Evolutionary conservation across 2,329 filamentous ascomycete species (phyloP), one percentile per base, ranked within the genome.

Genomic region (Microcera coccophila): DNA sequence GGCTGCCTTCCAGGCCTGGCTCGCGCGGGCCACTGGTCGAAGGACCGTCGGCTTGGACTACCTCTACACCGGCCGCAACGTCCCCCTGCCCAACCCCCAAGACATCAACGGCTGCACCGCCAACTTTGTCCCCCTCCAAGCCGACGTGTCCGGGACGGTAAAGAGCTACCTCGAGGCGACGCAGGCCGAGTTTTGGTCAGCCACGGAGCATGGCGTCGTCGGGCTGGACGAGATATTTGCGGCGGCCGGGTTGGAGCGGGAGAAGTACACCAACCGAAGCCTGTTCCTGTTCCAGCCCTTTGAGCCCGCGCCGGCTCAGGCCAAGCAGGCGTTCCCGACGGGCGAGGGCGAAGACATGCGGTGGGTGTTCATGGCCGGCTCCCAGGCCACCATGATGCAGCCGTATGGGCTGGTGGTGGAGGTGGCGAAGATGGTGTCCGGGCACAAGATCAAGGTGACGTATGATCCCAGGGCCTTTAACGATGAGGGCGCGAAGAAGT

Each of bases 51-150:
- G 44, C 10, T 62, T 62, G 36, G 64, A 67, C 50, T 61, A 68
- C 53, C 62, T 68, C 32, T 44, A 62, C 38, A 66, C 59, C 2
- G 65, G 66, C 15, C 64, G 66, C 44, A 68, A 68, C 48, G 60
- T 67, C 17, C 58, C 59, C 21, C 46, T 67, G 21, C 51, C 48
- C 22, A 52, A 65, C 38, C 62, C 66, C 4, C 65, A 69, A 39
- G 44, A 44, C 24, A 63, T 68, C 51, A 63, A 64, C 47, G 65
- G 66, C 16, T 63, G 57, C 2, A 57, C 57, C 33, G 65, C 65
- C 20, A 66, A 68, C 50, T 68, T 69, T 45, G 18, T 50, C 7
- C 48, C 48, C 3, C 37, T 50, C n/a, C 42, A 28, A 28, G 35
- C 35, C 9, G 14, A 4, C 17, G 31, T 45, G 4, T 16, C 21